A percentile compares a stretch with the other conserved stretches of the same genome.
phyloP scores from a whole-genome alignment of 805 yeast genomes.

The Torulaspora indica region DNA sequence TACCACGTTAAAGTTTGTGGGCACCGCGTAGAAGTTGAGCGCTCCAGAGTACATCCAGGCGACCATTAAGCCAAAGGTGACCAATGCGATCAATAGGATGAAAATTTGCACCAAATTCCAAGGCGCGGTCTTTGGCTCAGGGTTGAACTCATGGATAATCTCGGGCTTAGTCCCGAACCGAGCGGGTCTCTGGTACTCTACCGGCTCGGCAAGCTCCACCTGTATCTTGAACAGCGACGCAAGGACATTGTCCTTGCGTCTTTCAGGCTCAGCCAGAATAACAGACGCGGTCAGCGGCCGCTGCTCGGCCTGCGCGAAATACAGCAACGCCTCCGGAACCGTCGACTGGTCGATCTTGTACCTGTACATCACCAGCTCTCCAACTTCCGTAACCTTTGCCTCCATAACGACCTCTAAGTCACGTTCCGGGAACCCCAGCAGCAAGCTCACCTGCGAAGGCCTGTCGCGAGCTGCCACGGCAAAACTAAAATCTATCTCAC shows the following conservation, averaged over 20 bases:
- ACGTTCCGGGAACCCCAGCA: conserved; percentile 27
- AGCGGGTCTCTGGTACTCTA: conserved; percentile 16
- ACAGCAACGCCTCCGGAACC: conserved; percentile 25
- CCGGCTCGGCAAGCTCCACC: conserved; percentile 7
- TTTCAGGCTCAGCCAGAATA: conserved; percentile 19
- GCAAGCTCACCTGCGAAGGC: conserved; percentile 25
- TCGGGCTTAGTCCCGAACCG: conserved; percentile 51
- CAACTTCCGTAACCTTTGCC: conserved; percentile 20
- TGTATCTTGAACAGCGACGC: conserved; percentile 21
- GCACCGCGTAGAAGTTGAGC: conserved; percentile 27
- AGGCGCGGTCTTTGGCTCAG: conserved; percentile 49
- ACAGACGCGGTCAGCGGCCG: conserved; percentile 21
- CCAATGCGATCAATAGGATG: conserved; percentile 40
- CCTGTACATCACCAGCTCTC: conserved; percentile 16
- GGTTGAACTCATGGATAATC: conserved; percentile 57
- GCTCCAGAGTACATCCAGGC: conserved; percentile 40
- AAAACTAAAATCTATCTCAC: conserved; percentile 21
- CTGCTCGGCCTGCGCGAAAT: conserved; percentile 17
- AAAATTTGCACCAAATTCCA: conserved; percentile 50
- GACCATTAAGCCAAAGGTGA: conserved; percentile 42
- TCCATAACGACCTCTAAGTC: conserved; percentile 23
- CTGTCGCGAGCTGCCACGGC: conserved; percentile 14
- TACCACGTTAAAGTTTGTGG: conserved; percentile 24
- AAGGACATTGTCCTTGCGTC: conserved; percentile 16
- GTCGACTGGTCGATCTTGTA: conserved; percentile 14